Evolutionary conservation across 192 early-diverging fungal genomes (phyloP), one percentile per base, ranked within the genome.

Genomic region (Powellomyces hirtus): DNA sequence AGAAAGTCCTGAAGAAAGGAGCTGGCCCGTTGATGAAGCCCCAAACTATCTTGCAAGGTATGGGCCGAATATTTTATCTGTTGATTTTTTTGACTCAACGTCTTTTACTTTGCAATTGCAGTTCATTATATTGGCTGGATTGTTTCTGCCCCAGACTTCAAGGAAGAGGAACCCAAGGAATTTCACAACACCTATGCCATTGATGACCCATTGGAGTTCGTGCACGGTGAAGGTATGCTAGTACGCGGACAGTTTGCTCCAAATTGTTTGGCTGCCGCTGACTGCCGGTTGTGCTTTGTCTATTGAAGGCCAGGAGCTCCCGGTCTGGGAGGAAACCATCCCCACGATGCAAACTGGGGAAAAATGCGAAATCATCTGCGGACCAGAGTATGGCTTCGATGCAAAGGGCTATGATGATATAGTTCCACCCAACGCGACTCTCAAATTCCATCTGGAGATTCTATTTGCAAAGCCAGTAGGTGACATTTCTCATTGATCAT

Each of bases 251-350:
- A 26, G 4, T 6, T 22, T 66, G n/a, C 18, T 7, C 44, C 57
- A 4, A 27, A 20, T 59, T 35, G 30, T 3, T 11, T 27, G n/a
- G n/a, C n/a, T n/a, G n/a, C n/a, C n/a, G n/a, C 33, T 27, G 50
- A 26, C 13, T 29, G n/a, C 11, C 3, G 10, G 1, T 13, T 56
- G 36, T 31, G 5, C 22, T 29, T 20, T 22, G 42, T 64, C 38
- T n/a, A n/a, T n/a, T n/a, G 7, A 49, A 74, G 72, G 66, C 24
- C 59, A 70, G 38, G 89, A 90, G 22, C 89, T 92, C 61, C 45
- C 80, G 27, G 90, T 87, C n/a, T 92, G 89, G 89, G 90, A 91
- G 44, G 80, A 83, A 13, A 88, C 86, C 49, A 65, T 90, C 38
- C 70, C 83, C 56, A 79, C 79, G 38, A 92, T 92, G 90, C 65